Conservation (phyloP, 169 alveolate species). For the Plasmodium gonderi region DNA sequence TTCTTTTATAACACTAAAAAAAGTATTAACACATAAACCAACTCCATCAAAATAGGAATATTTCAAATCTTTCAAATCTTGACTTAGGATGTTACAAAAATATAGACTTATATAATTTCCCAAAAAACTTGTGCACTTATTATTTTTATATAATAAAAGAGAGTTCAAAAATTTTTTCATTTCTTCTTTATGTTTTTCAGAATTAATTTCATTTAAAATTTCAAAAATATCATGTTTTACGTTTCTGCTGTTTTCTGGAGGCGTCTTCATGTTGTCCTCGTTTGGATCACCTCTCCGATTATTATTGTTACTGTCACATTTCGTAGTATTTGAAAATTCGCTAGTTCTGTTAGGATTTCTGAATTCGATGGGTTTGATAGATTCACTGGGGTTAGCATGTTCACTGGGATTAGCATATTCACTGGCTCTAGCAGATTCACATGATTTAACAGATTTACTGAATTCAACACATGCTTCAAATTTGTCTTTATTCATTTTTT, state of each 20-base stretch:
- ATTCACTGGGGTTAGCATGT: too few species aligned
- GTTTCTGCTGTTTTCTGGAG: background rate
- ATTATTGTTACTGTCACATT: background rate
- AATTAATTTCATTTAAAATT: constrained; percentile 30
- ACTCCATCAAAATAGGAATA: constrained; percentile 68
- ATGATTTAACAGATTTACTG: too few species aligned
- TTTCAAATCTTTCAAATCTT: constrained; percentile 61
- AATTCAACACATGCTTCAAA: background rate
- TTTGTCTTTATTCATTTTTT: background rate
- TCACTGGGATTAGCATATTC: too few species aligned
- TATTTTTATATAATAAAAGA: constrained; percentile 64
- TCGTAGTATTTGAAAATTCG: background rate
- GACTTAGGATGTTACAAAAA: constrained; percentile 68
- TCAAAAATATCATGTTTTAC: constrained; percentile 57
- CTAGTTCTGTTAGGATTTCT: too few species aligned
- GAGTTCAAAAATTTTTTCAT: constrained; percentile 47
- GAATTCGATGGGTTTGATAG: too few species aligned
- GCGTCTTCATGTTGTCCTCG: background rate
- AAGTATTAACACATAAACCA: constrained; percentile 44
- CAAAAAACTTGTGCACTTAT: constrained; percentile 10
- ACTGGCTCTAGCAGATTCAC: too few species aligned
- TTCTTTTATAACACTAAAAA: constrained; percentile 49
- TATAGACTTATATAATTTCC: constrained; percentile 70
- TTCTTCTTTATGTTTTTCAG: constrained; percentile 36
- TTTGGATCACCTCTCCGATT: background rate